phyloP scores from a whole-genome alignment of 148 eudicot genomes.

The Fagopyrum tataricum region DNA sequence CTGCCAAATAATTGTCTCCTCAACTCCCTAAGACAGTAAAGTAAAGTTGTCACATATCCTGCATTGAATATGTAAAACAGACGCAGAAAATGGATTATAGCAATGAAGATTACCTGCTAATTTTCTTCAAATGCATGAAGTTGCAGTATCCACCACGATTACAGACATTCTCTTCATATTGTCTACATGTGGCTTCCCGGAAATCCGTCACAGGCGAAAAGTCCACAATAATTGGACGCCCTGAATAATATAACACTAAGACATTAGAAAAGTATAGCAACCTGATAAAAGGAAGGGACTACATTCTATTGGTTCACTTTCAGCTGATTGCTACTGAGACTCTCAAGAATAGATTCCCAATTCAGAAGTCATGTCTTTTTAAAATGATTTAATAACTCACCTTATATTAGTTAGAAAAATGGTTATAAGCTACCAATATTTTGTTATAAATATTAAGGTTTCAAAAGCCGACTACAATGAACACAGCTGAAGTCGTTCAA shows the following conservation, averaged over 20 bases:
- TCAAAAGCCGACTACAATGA: background rate
- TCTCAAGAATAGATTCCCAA: background rate
- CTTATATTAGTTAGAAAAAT: background rate
- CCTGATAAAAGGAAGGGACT: background rate
- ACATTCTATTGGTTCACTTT: background rate
- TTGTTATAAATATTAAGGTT: background rate
- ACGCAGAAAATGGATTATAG: background rate
- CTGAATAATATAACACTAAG: slow-evolving; percentile 21
- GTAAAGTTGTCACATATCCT: background rate
- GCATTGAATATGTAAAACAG: background rate
- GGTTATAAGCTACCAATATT: background rate
- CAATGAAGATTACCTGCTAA: slow-evolving; percentile 50
- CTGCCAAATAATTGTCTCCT: slow-evolving; percentile 71
- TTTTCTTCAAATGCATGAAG: slow-evolving; percentile 92
- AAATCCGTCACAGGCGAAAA: slow-evolving; percentile 96
- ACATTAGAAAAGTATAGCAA: background rate
- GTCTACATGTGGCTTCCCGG: slow-evolving; percentile 94
- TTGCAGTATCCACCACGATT: slow-evolving; percentile 94
- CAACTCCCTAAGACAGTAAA: slow-evolving; percentile 43
- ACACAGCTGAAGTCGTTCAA: background rate
- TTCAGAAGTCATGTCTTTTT: background rate
- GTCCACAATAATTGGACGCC: slow-evolving; percentile 88
- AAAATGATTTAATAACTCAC: background rate
- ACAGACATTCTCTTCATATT: slow-evolving; percentile 88
- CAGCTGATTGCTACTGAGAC: background rate